Evolutionary conservation across 495 filamentous ascomycete species (phyloP), one percentile per base, ranked within the genome.

Genomic region (Neurospora discreta): DNA sequence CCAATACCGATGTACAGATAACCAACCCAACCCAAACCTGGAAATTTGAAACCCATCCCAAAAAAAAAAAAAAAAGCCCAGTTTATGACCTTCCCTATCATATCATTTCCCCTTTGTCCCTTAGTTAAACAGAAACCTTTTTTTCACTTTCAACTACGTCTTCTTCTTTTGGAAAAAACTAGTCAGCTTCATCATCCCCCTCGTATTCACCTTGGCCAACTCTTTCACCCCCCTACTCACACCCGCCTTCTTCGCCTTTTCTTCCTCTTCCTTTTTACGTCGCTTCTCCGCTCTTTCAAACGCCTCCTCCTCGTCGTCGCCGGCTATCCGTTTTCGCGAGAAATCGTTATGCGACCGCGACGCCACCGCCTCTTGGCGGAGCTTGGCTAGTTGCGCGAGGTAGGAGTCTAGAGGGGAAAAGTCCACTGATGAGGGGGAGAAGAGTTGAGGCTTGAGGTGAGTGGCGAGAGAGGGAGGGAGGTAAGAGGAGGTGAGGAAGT

Each of bases 101-200:
- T 44, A 33, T 18, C 38, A 33, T 69, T 69, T 44, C 44, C 39
- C 33, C 33, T 7, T 44, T 68, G n/a, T n/a, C 40, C 73, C 18
- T n/a, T 5, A 33, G 60, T 69, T 73, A 74, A 5, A 33, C 0
- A 70, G 26, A 15, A 11, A n/a, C n/a, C n/a, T n/a, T n/a, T 30
- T n/a, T 42, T 33, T 40, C 38, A 38, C 0, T 38, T 39, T 9
- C 1, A n/a, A n/a, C n/a, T 39, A 39, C n/a, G 60, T n/a, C 72
- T 88, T 90, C 83, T 94, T 97, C 43, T n/a, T n/a, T n/a, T 85
- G 87, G 79, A 99, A 99, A 80, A 98, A 99, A 73, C 90, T 87
- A 75, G 93, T 97, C 89, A 99, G 87, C 85, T 97, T 98, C 86
- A 92, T 93, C 95, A 99, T 99, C 36, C 95, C 96, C 18, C 77